These are phyloP conservation scores for Paraphaeosphaeria sporulosa DNA, from an alignment of 2,329 filamentous ascomycete species.

Conservation along the genomic window DNA sequence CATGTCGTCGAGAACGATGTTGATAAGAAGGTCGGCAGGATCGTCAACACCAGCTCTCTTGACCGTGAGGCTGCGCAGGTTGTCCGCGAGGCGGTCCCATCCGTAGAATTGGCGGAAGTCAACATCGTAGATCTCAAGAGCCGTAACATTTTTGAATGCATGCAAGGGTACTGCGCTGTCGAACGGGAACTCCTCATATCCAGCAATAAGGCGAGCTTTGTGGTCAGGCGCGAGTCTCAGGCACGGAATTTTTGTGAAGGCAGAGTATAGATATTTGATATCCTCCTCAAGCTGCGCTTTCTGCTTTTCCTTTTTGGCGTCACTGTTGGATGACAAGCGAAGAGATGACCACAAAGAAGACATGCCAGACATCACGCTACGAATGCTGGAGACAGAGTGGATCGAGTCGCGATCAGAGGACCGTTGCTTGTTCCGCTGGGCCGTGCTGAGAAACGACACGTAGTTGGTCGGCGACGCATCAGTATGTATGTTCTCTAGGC, in stretches of 20 bases:
- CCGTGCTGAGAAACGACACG: constrained; percentile 90
- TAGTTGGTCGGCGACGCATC: constrained; percentile 88
- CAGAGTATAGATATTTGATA: constrained; percentile 94
- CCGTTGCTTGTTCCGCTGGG: constrained; percentile 79
- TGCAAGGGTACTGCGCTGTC: constrained; percentile 97
- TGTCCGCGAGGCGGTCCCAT: constrained; percentile 93
- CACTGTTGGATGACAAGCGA: constrained; percentile 80
- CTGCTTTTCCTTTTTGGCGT: constrained; percentile 85
- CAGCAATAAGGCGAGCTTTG: constrained; percentile 85
- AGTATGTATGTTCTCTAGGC: constrained; percentile 91
- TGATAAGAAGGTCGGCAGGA: constrained; percentile 85
- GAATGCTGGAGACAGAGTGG: constrained; percentile 93
- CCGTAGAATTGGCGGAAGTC: constrained; percentile 98
- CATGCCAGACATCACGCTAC: constrained; percentile 98
- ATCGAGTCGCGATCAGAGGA: constrained; percentile 88
- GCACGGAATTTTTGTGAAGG: constrained; percentile 97
- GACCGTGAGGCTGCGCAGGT: constrained; percentile 86
- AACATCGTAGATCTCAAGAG: constrained; percentile 91
- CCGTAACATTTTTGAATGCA: constrained; percentile 95
- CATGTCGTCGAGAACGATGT: constrained; percentile 96
- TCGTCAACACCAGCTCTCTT: constrained; percentile 90
- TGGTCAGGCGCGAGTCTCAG: constrained; percentile 90
- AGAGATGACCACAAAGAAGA: constrained; percentile 90
- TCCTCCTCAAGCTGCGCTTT: constrained; percentile 85
- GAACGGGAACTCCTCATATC: constrained; percentile 97